phyloP scores from a whole-genome alignment of 2,329 filamentous ascomycete genomes.

The Xylariaceae sp. region DNA sequence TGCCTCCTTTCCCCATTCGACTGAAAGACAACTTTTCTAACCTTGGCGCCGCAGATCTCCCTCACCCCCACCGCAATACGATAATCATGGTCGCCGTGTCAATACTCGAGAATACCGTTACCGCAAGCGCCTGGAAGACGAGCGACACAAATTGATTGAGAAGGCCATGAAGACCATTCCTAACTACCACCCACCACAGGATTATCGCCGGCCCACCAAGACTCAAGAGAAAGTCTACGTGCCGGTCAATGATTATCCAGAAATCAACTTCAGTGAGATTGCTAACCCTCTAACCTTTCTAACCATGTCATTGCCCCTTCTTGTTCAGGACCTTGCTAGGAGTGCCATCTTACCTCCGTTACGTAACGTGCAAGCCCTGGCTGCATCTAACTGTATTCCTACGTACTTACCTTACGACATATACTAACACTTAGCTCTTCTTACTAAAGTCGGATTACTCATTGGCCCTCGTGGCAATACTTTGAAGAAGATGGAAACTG shows the following conservation, averaged over 20 bases:
- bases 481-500: conserved; percentile 98
- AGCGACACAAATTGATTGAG: conserved; percentile 97
- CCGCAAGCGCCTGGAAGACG: conserved; percentile 96
- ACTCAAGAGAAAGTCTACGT: conserved; percentile 99
- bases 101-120: conserved; percentile 99
- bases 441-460: conserved; percentile 97
- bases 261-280: conserved; percentile 99
- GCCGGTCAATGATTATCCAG: conserved; percentile 99
- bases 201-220: conserved; percentile 98
- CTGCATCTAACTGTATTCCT: conserved; percentile 45
- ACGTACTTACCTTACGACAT: conserved; percentile 48
- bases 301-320: conserved; percentile 57
- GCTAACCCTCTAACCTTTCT: conserved; percentile 95
- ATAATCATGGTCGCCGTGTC: conserved; percentile 98
- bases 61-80: conserved; percentile 94
- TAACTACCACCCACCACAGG: conserved; percentile 98
- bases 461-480: conserved; percentile 99
- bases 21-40: conserved; percentile 9
- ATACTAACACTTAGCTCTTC: conserved; percentile 92
- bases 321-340: conserved; percentile 55
- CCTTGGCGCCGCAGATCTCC: conserved; percentile 72
- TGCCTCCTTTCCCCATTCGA: background rate
- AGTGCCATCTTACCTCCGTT: conserved; percentile 48
- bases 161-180: conserved; percentile 99
- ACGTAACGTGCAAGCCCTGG: conserved; percentile 40